Base-by-base conservation (phyloP, 2,329 filamentous ascomycete species). In the Penicillium frequentans region DNA sequence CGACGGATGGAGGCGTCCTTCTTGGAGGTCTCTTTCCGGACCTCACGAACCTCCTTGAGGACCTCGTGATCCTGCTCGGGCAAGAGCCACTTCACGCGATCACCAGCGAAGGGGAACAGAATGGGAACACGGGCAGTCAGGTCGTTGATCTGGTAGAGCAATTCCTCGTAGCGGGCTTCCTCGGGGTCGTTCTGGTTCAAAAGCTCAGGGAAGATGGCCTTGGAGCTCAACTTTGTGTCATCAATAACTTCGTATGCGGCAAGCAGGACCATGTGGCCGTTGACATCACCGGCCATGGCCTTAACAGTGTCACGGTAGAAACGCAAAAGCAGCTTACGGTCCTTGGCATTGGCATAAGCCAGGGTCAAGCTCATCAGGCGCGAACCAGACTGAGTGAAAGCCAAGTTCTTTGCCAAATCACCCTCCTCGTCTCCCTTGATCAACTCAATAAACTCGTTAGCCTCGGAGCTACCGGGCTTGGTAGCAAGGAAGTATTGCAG, bases 361-460 rank as follows among this genome's bases (percentile, higher is more conserved):
- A 99, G 79, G 42, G 91, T 84, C 44, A 96, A 81, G 69, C 87
- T 93, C 55, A 92, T 88, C 13, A 99, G 82, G 35, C 90, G 85
- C 46, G 92, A 87, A 6, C 95, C 95, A 9, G 91, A 91, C 73
- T 89, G 90, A 44, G 95, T 99, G 76, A 99, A 99, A 7, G 93
- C 93, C 79, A 99, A 84, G 74, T 98, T 98, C 81, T 96, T 96
- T 62, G 95, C 82, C 60, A 97, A 77, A 73, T 98, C 93, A 48
- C 91, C 92, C 56, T 90, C 88, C 70, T 96, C 91, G 64, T 99
- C 93, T 42, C 90, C 90, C 78, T 96, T 96, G 69, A 99, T 81
- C 64, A 96, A 83, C 74, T 98, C 93, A 56, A 96, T 78, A 70
- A 96, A 97, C 67, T 96, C 92, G 31, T 82, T 90, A 43, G 91